Evolutionary conservation across 192 early-diverging fungal species (phyloP), one percentile per base, ranked within the genome.

Genomic region (Backusella mclennaniae): DNA sequence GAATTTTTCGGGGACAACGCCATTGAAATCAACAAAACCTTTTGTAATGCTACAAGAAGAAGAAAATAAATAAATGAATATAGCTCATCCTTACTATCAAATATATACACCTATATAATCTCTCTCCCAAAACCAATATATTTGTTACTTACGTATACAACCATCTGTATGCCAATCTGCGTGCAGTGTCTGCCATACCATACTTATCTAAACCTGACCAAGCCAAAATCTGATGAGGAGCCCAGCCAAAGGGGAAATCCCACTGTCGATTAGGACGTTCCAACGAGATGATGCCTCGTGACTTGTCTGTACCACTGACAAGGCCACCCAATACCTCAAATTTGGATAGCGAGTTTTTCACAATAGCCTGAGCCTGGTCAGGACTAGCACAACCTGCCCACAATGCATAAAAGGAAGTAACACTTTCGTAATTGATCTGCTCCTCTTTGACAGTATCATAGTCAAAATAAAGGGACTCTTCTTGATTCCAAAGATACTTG

Each of bases 151-250:
- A 87, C 80, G 95, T 96, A 80, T 90, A 98, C 72, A 98, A 84
- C 97, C 97, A 99, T 23, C 96, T 92, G 86, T 99, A 99, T 4
- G 93, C 93, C 14, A 93, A 83, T 39, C 95, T 85, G 5, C 87
- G 87, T 1, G 94, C 91, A 17, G 93, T 92, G 6, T 87, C 89
- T 53, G 78, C 77, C 73, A 86, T 93, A 7, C 92, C 93, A 80
- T 99, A 99, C 73, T 90, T 88, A 70, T 88, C 88, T 63, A 98
- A 85, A 6, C 93, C 96, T 75, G 90, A 87, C 97, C 97, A 99
- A 6, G 95, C 92, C 75, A 99, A 88, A 29, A 99, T 99, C 84
- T 99, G 97, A 84, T 99, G 97, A 59, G 97, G 97, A 31, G 96
- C 96, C 97, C 97, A 98, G n/a, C 97, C 94, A 66, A 91, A 93